Evolutionary conservation across 31 red algal species (phyloP).

Genomic region (Asparagopsis taxiformis): DNA sequence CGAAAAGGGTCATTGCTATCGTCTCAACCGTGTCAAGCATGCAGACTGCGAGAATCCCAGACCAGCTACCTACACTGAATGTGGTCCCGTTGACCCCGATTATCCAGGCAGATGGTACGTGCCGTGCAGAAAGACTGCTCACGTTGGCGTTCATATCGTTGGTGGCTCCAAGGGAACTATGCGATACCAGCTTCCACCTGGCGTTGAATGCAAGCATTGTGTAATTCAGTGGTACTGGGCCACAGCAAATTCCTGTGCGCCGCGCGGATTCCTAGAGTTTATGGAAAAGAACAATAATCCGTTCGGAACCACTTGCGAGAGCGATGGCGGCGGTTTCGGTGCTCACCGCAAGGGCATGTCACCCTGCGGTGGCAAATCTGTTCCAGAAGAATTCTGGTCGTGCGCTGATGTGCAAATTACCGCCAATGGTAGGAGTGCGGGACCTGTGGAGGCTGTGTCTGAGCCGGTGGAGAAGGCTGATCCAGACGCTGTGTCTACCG

Average conservation of each 20-base stretch:
- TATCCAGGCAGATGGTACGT: conserved; percentile 74
- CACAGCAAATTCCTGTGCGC: conserved; percentile 74
- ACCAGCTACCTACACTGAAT: conserved; percentile 30
- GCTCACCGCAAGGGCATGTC: conserved; percentile 44
- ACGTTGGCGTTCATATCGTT: conserved; percentile 57
- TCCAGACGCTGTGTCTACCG: conserved; percentile 4
- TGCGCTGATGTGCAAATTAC: conserved; percentile 73
- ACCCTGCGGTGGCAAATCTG: conserved; percentile 36
- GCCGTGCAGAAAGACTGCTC: conserved; percentile 53
- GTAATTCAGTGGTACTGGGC: conserved; percentile 83
- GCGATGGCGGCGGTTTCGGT: conserved; percentile 53
- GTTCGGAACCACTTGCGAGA: conserved; percentile 33
- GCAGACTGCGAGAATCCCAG: conserved; percentile 38
- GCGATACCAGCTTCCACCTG: conserved; percentile 57
- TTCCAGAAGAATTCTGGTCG: conserved; percentile 75
- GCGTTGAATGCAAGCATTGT: conserved; percentile 50
- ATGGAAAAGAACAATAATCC: conserved; percentile 33
- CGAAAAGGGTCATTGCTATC: conserved; percentile 44
- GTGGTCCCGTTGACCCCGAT: conserved; percentile 71
- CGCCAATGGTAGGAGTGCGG: conserved; percentile 7
- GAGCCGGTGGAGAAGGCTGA: neutral
- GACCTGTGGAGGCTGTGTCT: conserved; percentile 18
- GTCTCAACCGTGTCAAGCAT: conserved; percentile 52
- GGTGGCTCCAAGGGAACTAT: conserved; percentile 62
- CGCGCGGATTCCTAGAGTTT: conserved; percentile 48